Conservation (phyloP, 148 eudicot genomes). For the Diospyros kaki region DNA sequence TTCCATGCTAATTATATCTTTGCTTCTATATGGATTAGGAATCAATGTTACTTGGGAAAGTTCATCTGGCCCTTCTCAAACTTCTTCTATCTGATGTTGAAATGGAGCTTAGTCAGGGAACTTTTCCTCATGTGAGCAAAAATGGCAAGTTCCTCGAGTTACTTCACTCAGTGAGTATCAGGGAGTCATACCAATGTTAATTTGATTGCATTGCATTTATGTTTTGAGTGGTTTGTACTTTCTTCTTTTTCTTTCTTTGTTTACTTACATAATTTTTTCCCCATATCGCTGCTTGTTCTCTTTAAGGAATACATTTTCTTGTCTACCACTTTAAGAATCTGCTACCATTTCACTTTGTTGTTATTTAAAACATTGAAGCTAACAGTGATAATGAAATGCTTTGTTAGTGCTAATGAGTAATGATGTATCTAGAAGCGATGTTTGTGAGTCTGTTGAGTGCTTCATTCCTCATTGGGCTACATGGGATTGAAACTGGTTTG, state of each 20-base stretch:
- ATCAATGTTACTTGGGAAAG: slow-evolving; percentile 71
- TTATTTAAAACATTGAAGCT: too few species aligned
- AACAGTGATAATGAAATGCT: too few species aligned
- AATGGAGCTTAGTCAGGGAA: slow-evolving; percentile 46
- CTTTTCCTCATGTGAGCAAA: slow-evolving; percentile 47
- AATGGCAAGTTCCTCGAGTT: slow-evolving; percentile 63
- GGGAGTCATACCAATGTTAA: not conserved
- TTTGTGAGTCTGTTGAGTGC: too few species aligned
- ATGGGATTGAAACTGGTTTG: too few species aligned
- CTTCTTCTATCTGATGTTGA: slow-evolving; percentile 70
- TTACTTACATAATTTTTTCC: too few species aligned
- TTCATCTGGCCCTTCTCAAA: slow-evolving; percentile 64
- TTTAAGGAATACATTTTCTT: too few species aligned
- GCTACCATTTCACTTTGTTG: too few species aligned
- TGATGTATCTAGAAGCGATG: too few species aligned
- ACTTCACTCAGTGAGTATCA: slow-evolving; percentile 61
- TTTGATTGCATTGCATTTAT: not conserved
- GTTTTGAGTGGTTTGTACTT: not conserved
- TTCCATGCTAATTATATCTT: slow-evolving; percentile 9
- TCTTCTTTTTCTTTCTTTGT: not conserved
- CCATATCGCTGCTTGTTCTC: too few species aligned
- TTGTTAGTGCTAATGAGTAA: too few species aligned
- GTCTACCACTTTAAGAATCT: too few species aligned
- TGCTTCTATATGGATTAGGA: slow-evolving; percentile 43
- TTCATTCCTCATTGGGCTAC: too few species aligned